phyloP scores from a whole-genome alignment of 495 filamentous ascomycete species.

The Neurospora sp. region DNA sequence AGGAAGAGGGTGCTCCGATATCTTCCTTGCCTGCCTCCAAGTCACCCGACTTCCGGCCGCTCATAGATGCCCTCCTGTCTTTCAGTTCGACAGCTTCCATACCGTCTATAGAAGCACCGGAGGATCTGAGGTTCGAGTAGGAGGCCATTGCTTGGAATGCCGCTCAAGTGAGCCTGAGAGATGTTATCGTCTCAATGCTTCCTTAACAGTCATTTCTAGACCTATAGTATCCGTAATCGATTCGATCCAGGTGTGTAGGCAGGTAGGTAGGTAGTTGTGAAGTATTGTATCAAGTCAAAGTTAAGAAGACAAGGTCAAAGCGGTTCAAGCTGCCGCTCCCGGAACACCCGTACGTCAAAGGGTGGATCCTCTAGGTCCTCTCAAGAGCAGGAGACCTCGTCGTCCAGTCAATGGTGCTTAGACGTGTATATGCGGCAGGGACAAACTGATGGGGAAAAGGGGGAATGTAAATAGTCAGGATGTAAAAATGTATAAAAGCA shows the following conservation, averaged over 20 bases:
- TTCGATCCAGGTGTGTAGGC: neutral
- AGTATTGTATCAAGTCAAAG: neutral
- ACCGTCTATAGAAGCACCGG: neutral
- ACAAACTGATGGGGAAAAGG: neutral
- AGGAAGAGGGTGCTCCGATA: neutral
- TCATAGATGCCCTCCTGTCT: neutral
- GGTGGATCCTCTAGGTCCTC: neutral
- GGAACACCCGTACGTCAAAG: neutral
- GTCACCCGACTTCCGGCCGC: neutral
- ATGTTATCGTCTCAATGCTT: neutral
- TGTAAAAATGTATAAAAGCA: neutral
- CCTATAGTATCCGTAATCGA: neutral
- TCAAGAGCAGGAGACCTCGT: neutral
- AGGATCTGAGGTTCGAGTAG: neutral
- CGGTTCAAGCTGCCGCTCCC: neutral
- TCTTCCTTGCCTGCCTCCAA: neutral
- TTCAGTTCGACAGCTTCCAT: neutral
- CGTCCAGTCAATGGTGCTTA: neutral
- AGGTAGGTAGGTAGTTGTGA: neutral
- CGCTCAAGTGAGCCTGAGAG: neutral
- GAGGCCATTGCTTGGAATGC: neutral
- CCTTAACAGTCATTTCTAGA: neutral
- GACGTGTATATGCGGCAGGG: neutral
- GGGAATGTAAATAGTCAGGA: neutral
- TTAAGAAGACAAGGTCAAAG: neutral